Percentiles rank a stretch among this genome's conserved stretches.
These are phyloP conservation scores for Aspergillus udagawae DNA, from an alignment of 2,329 filamentous ascomycete genomes.

Conservation along the genomic window DNA sequence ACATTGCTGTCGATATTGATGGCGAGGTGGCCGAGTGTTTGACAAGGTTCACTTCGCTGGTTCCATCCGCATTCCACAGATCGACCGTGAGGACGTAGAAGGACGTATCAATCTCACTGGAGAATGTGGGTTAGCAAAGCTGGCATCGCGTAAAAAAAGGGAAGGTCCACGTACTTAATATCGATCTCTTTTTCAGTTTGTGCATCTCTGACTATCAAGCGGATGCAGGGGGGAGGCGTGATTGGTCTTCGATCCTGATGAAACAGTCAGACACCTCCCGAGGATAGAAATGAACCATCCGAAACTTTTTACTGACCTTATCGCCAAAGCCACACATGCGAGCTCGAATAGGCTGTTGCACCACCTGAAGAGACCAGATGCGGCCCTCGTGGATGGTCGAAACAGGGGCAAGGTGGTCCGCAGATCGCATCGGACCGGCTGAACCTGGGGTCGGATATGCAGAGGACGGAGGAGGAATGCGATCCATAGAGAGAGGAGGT, in stretches of 20 bases:
- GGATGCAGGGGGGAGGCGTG: constrained; percentile 88
- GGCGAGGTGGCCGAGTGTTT: constrained; percentile 63
- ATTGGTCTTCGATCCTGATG: constrained; percentile 84
- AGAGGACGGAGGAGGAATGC: constrained; percentile 33
- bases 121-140: constrained; percentile 13
- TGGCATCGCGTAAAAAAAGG: neutral
- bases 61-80: constrained; percentile 60
- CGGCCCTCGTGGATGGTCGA: constrained; percentile 41
- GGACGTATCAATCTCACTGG: constrained; percentile 65
- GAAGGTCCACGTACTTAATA: constrained; percentile 61
- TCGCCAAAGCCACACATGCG: constrained; percentile 99
- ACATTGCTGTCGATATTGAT: constrained; percentile 76
- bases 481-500: constrained; percentile 39
- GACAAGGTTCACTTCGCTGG: constrained; percentile 64
- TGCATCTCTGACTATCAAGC: constrained; percentile 72
- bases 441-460: constrained; percentile 34
- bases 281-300: neutral
- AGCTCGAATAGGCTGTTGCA: constrained; percentile 87
- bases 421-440: constrained; percentile 26
- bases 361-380: constrained; percentile 65
- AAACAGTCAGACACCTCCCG: neutral
- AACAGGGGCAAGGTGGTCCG: constrained; percentile 36
- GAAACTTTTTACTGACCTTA: constrained; percentile 59
- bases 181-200: constrained; percentile 75
- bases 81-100: constrained; percentile 68